These are phyloP conservation scores for Zygotorulaspora sp. DNA, from an alignment of 805 yeast genomes.

Conservation along the genomic window DNA sequence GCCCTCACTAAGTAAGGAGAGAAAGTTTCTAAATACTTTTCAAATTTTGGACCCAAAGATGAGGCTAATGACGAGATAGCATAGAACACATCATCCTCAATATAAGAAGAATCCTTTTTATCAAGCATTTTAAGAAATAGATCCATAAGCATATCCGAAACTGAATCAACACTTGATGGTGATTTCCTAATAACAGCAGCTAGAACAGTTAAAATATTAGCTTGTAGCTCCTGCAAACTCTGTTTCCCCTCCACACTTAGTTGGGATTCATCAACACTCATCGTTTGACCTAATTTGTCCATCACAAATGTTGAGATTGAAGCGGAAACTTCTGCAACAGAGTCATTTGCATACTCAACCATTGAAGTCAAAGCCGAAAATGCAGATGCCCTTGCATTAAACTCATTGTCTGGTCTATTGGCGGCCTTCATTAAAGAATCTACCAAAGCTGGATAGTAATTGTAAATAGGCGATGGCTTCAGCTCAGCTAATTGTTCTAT, in stretches of 20 bases:
- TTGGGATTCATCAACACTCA: conserved; percentile 55
- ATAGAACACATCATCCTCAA: conserved; percentile 92
- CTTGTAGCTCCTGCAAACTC: conserved; percentile 83
- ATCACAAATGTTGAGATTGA: conserved; percentile 71
- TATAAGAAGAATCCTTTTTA: conserved; percentile 55
- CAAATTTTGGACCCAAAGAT: conserved; percentile 67
- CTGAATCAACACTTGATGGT: conserved; percentile 56
- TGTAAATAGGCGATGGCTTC: conserved; percentile 62
- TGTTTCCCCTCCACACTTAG: conserved; percentile 65
- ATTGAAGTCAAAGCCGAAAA: conserved; percentile 86
- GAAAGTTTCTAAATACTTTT: conserved; percentile 73
- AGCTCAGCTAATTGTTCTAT: conserved; percentile 65
- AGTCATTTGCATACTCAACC: conserved; percentile 69
- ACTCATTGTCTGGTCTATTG: conserved; percentile 73
- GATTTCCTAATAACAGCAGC: conserved; percentile 83
- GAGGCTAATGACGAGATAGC: conserved; percentile 88
- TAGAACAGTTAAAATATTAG: conserved; percentile 69
- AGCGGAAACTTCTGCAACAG: conserved; percentile 63
- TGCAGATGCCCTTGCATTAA: conserved; percentile 89
- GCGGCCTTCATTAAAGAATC: conserved; percentile 69
- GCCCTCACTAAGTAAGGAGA: conserved; percentile 79
- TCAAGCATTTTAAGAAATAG: conserved; percentile 69
- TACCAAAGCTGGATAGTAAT: conserved; percentile 62
- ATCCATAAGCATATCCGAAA: conserved; percentile 81
- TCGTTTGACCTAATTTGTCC: conserved; percentile 65